phyloP scores from a whole-genome alignment of 2,329 filamentous ascomycete species.

The Alternaria brassicae region DNA sequence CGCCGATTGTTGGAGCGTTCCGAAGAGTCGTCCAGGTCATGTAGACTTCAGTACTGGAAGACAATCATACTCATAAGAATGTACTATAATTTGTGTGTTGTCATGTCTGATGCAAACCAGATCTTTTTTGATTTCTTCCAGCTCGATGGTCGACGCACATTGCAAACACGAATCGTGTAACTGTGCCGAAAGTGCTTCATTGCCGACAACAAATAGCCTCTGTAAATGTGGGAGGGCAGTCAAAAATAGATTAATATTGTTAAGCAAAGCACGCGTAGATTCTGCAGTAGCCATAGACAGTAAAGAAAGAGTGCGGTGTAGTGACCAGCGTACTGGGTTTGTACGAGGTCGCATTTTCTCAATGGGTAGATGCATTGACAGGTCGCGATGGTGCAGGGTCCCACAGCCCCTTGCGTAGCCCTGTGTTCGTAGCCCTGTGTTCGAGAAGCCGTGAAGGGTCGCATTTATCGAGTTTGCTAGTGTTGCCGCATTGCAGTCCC shows the following conservation, averaged over 20 bases:
- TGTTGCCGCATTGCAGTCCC: background rate
- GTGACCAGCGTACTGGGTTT: slow-evolving; percentile 6
- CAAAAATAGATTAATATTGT: slow-evolving; percentile 3
- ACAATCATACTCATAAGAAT: background rate
- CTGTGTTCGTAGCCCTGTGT: slow-evolving; percentile 11
- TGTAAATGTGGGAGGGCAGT: background rate
- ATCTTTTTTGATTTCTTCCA: background rate
- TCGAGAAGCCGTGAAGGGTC: slow-evolving; percentile 10
- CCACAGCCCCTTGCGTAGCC: slow-evolving; percentile 16
- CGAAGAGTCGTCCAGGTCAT: background rate
- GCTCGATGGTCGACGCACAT: background rate
- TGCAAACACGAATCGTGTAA: background rate
- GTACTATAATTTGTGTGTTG: background rate
- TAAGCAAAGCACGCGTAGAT: slow-evolving; percentile 6
- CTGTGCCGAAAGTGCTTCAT: background rate
- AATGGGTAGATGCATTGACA: slow-evolving; percentile 22
- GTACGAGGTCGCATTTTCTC: slow-evolving; percentile 12
- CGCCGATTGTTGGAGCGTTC: background rate
- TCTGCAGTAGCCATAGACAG: slow-evolving; percentile 10
- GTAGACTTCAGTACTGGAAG: background rate
- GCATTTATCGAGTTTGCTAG: background rate
- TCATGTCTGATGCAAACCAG: background rate
- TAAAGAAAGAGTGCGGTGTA: background rate
- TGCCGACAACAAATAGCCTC: background rate
- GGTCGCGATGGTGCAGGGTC: slow-evolving; percentile 16